Evolutionary conservation across 1,284 basidiomycete species (phyloP).

Genomic region (Volvariella volvacea): DNA sequence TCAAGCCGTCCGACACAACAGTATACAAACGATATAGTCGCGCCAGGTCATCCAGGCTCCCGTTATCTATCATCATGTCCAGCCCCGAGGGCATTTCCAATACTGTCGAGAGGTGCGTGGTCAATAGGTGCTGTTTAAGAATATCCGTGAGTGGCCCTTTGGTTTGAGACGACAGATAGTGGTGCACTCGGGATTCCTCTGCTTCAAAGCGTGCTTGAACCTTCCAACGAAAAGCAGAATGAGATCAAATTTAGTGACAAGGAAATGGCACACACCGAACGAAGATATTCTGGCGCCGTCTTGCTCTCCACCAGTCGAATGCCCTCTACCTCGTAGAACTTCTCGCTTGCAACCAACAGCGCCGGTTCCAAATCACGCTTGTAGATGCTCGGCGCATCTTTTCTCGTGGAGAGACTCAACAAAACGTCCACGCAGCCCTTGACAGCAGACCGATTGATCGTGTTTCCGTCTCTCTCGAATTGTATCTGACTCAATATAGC

Average conservation of each 20-base stretch:
- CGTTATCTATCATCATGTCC: slow-evolving; percentile 81
- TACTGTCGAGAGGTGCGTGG: slow-evolving; percentile 70
- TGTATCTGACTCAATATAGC: slow-evolving; percentile 86
- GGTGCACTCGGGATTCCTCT: slow-evolving; percentile 83
- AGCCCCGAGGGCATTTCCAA: slow-evolving; percentile 85
- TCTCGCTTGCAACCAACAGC: slow-evolving; percentile 72
- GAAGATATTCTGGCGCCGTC: slow-evolving; percentile 81
- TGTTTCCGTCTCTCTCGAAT: slow-evolving; percentile 87
- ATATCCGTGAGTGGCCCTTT: slow-evolving; percentile 66
- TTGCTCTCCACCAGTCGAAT: slow-evolving; percentile 64
- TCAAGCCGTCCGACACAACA: slow-evolving; percentile 66
- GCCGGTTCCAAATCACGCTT: slow-evolving; percentile 81
- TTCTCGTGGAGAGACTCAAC: slow-evolving; percentile 52
- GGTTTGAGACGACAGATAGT: slow-evolving; percentile 83
- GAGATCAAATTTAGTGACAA: background rate
- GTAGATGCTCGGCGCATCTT: slow-evolving; percentile 66
- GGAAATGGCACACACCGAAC: slow-evolving; percentile 41
- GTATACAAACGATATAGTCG: slow-evolving; percentile 79
- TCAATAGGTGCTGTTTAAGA: slow-evolving; percentile 74
- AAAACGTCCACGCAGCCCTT: slow-evolving; percentile 90
- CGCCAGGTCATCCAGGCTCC: slow-evolving; percentile 73
- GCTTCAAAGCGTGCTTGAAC: slow-evolving; percentile 79
- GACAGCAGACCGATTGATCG: slow-evolving; percentile 87
- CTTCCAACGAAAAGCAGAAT: slow-evolving; percentile 34
- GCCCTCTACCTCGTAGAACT: slow-evolving; percentile 81